Percentiles rank a stretch among this genome's conserved stretches.
Evolutionary conservation across 2,329 filamentous ascomycete genomes (phyloP).

Genomic region (Pyricularia pennisetigena): DNA sequence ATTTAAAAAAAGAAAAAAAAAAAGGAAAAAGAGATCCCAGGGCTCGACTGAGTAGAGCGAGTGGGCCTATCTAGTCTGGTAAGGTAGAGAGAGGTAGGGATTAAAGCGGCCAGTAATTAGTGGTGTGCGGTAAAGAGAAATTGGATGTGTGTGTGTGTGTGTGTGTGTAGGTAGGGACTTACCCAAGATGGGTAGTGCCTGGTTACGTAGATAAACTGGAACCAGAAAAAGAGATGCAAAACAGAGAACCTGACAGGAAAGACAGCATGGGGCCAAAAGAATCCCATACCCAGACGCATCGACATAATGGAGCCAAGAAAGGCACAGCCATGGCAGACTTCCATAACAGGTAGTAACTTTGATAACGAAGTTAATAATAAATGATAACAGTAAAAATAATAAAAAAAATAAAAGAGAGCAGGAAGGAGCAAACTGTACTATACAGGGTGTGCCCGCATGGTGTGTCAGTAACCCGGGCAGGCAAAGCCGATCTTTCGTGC

Average conservation of each 20-base stretch:
- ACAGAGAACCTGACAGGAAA: conserved; percentile 1
- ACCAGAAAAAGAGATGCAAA: neutral
- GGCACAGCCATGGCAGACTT: neutral
- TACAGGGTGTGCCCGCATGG: neutral
- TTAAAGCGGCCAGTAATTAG: neutral
- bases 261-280: neutral
- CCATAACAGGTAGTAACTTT: neutral
- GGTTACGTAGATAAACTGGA: neutral
- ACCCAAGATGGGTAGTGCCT: neutral
- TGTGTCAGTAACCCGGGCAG: neutral
- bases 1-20: neutral
- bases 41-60: neutral
- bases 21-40: neutral
- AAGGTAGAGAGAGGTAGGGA: neutral
- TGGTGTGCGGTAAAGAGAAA: neutral
- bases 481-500: neutral
- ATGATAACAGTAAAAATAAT: neutral
- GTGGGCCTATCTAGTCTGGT: neutral
- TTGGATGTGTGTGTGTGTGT: neutral
- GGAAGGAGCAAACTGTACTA: neutral
- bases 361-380: neutral
- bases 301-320: neutral
- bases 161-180: neutral
- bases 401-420: neutral
- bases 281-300: neutral